Percentiles rank a stretch among this genome's conserved stretches.
These are phyloP conservation scores for Metarhizium sp. DNA, from an alignment of 2,329 filamentous ascomycete genomes.

Conservation along the genomic window DNA sequence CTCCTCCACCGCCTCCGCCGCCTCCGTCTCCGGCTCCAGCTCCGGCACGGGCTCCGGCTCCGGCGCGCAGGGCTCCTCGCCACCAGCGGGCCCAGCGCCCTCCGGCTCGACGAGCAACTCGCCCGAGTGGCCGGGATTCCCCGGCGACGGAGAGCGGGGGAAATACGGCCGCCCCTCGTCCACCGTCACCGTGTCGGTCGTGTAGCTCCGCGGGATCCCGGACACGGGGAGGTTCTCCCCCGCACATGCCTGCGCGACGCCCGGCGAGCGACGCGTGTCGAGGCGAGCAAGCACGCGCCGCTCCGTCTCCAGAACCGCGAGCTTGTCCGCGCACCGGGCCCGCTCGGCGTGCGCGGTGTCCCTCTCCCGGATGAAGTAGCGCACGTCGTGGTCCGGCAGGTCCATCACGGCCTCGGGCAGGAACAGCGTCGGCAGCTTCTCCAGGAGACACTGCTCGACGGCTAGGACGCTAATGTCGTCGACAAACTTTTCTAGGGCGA, in stretches of 20 bases:
- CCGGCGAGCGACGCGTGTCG: background rate
- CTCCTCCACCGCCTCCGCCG: no score
- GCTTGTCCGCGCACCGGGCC: background rate
- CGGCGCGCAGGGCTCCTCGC: no score
- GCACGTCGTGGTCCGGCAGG: slow-evolving; percentile 10
- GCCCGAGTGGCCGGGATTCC: background rate
- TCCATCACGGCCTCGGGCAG: slow-evolving; percentile 9
- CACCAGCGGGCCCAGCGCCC: no score
- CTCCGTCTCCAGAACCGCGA: slow-evolving; percentile 1
- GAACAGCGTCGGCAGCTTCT: slow-evolving; percentile 11
- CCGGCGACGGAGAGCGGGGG: no score
- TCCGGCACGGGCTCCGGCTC: background rate
- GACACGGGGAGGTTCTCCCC: background rate
- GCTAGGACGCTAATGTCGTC: slow-evolving; percentile 16
- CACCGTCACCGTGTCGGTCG: background rate
- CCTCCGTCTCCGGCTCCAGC: background rate
- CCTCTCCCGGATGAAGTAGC: background rate
- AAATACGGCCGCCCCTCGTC: background rate
- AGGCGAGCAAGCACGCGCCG: background rate
- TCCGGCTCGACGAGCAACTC: background rate
- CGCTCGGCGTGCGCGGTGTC: slow-evolving; percentile 4
- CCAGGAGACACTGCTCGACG: slow-evolving; percentile 13
- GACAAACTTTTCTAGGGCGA: slow-evolving; percentile 12
- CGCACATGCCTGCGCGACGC: no score
- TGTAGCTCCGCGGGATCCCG: background rate